Conservation (phyloP, 352 stramenopile species). For the Thraustochytrium striatum region DNA sequence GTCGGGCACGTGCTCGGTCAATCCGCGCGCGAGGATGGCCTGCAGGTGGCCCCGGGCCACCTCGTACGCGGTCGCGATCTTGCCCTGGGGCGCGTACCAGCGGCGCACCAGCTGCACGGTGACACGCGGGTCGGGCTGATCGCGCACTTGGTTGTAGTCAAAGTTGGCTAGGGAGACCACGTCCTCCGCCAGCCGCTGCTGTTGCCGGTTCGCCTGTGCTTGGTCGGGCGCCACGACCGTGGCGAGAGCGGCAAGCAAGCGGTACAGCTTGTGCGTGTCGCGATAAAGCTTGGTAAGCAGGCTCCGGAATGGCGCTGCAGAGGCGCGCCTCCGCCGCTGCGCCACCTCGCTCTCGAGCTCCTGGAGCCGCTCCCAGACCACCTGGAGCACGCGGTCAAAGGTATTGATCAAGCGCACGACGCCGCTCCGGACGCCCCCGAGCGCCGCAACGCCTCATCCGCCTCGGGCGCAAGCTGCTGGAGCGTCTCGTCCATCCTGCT, state of each 20-base stretch:
- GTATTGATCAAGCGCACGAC: neutral
- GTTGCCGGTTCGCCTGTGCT: neutral
- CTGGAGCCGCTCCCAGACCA: neutral
- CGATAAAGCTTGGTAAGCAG: neutral
- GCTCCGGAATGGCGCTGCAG: neutral
- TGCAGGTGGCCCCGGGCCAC: neutral
- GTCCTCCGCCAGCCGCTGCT: neutral
- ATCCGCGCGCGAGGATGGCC: neutral
- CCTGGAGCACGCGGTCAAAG: neutral
- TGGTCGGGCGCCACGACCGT: neutral
- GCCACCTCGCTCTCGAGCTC: neutral
- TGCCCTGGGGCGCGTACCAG: neutral
- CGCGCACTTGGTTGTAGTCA: neutral
- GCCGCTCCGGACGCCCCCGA: neutral
- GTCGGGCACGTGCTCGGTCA: neutral
- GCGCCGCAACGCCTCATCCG: neutral
- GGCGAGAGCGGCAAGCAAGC: neutral
- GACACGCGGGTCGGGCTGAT: neutral
- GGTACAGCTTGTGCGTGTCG: neutral
- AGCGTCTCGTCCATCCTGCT: neutral
- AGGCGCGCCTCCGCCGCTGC: neutral
- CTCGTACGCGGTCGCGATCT: neutral
- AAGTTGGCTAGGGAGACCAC: neutral
- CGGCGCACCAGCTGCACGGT: neutral
- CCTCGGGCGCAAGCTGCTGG: neutral